Evolutionary conservation across 371 early-diverging fungal species (phyloP), one percentile per base, ranked within the genome.

Genomic region (Umbelopsis sp.): DNA sequence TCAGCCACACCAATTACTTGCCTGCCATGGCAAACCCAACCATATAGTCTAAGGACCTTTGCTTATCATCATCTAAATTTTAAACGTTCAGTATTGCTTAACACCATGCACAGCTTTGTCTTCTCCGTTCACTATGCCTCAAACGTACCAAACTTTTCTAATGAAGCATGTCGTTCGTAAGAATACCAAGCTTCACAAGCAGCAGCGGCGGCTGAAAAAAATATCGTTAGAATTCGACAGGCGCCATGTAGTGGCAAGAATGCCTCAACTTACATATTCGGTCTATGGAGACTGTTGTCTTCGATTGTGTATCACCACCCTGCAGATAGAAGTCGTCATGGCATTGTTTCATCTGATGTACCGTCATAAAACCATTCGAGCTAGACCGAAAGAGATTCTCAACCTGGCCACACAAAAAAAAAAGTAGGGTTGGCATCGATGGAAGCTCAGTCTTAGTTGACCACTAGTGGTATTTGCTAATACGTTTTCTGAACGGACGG

Each of bases 11-110:
- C 12, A 4, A 24, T 11, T 20, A 57, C 18, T 57, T 57, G 18
- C 57, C 57, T 37, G 57, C 57, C 57, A 57, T 57, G 10, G 57
- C 29, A 57, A 35, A 57, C 12, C 57, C 57, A 32, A 57, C 35
- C 35, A 57, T 57, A 14, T 32, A 57, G 32, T 57, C 35, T 35
- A 57, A 16, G 29, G 57, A 57, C n/a, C 35, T 57, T 9, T 57
- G 18, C 32, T 57, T 29, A 18, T 57, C 35, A 24, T 57, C 57
- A 57, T 11, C 57, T 57, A 29, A 6, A 57, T 10, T 3, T 14
- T 5, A 11, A 1, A 35, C 1, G 35, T 18, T 35, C 9, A 57
- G 3, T 35, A 16, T 16, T 9, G 20, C 8, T 20, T 20, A 3
- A 12, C 2, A 51, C 12, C 11, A 22, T 51, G 3, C 25, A 0